Evolutionary conservation across 208 protist species (phyloP), one percentile per base, ranked within the genome.

Genomic region (Wallacemonas sp.): DNA sequence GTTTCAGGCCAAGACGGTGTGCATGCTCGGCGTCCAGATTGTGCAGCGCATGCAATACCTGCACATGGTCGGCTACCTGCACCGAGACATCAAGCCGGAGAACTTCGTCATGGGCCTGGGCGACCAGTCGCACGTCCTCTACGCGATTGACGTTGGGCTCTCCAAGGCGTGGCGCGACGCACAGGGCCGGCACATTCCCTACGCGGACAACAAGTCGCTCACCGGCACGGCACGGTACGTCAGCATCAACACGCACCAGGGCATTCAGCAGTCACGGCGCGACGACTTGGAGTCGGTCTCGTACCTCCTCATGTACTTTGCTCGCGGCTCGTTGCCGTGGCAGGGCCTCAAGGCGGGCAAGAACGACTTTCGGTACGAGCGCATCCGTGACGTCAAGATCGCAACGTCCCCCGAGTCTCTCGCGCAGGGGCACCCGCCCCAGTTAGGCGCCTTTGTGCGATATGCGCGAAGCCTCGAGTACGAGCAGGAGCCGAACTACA

Each of bases 221-320:
- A 89, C 82, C 1, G 91, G 91, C 11, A 97, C 91, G 26, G 86
- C 85, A 20, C 85, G 89, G 2, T 97, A 94, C 66, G 73, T 84
- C 2, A 97, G 87, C 61, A 98, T 99, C 63, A 99, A 99, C 86
- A 98, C 98, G 1, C 98, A 99, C 79, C 61, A 95, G 3, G 99
- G 99, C 57, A 94, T 98, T 39, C 95, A 97, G 68, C 94, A 98
- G 74, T 84, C 72, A 26, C 87, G 92, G 18, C 78, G 92, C 11
- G 92, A 97, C 66, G 92, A 97, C 70, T 48, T 97, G 16, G 90
- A 97, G 70, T 77, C 81, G 1, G 67, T 94, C 7, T 62, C 57
- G 36, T 98, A 98, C 65, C 77, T 99, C 22, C 76, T 99, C 18
- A 91, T 99, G 64, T 99, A 99, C 76, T 99, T 99, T 67, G 65